These are phyloP conservation scores for Chlorella vulgaris DNA, from an alignment of 139 green algal genomes.

Conservation along the genomic window DNA sequence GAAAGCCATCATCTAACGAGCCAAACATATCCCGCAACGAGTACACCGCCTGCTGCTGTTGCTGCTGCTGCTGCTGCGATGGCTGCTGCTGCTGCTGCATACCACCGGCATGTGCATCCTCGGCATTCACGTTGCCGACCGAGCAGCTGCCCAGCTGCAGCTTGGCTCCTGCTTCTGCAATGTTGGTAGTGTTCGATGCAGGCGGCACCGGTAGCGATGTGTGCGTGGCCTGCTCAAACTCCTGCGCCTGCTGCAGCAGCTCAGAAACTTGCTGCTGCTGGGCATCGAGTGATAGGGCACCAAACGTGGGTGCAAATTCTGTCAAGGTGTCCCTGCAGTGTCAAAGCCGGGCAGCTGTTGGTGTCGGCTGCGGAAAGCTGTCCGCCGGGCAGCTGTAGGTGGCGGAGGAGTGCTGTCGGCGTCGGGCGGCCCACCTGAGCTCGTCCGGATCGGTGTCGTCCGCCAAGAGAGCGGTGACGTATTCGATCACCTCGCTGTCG, in stretches of 20 bases:
- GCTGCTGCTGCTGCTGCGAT: not conserved
- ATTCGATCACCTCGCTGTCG: not conserved
- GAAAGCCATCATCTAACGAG: slow-evolving; percentile 5
- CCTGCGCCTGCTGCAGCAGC: not conserved
- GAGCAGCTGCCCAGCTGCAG: not conserved
- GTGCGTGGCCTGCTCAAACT: not conserved
- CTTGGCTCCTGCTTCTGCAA: not conserved
- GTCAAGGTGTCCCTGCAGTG: slow-evolving; percentile 16
- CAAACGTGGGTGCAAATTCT: slow-evolving; percentile 12
- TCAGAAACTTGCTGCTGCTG: not conserved
- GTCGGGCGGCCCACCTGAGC: not conserved
- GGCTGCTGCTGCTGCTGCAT: not conserved
- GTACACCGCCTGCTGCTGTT: not conserved
- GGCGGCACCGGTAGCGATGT: too few species aligned
- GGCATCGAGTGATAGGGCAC: not conserved
- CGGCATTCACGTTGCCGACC: not conserved
- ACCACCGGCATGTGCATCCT: too few species aligned
- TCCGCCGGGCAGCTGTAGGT: not conserved
- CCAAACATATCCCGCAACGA: slow-evolving; percentile 14
- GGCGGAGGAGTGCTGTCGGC: not conserved
- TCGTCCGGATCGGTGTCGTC: slow-evolving; percentile 4
- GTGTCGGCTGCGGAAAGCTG: not conserved
- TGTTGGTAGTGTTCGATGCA: too few species aligned
- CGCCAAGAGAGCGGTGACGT: not conserved
- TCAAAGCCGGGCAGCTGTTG: not conserved